Evolutionary conservation across 345 rosid genomes (phyloP), one percentile per base, ranked within the genome.

Genomic region (Adansonia digitata): DNA sequence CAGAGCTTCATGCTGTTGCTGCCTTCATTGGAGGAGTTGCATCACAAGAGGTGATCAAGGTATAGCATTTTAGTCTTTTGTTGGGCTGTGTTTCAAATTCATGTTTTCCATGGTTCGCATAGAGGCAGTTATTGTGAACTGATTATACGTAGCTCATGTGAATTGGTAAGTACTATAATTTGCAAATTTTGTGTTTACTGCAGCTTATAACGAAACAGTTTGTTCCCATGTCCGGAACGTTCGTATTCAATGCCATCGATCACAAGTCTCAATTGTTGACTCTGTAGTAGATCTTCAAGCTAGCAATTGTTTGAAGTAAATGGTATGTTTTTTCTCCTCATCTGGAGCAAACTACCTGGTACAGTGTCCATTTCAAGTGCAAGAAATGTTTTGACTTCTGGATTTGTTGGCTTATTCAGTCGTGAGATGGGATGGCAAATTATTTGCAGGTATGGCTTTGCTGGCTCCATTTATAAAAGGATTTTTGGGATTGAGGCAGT

Each of bases 1-100:
- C 99, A 2, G 98, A 95, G 85, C 97, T 95, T 61, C 99, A 95
- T 79, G 91, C 93, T 0, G 97, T 95, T 35, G 92, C 97, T 77
- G 98, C 99, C 27, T 84, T 95, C 65, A 76, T 93, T 20, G 99
- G 99, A 74, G 99, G 99, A 81, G 82, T 93, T 35, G 92, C 98
- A 5, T 90, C 99, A 1, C 98, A 95, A 80, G 98, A 95, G 88
- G 94, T 83, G 76, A 95, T 95, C 77, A 93, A 93, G 98, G 98
- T 94, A 57, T 18, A 39, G 15, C 37, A 20, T 74, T 17, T 76
- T 69, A 35, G 26, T 73, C 74, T 34, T 52, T 46, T 24, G 39
- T 73, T 35, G 60, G 60, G 55, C 20, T 75, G 31, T 51, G 76
- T 72, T 72, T 66, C 49, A 24, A 26, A n/a, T 72, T 65, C 61